Conservation (phyloP, 2,329 filamentous ascomycete species). For the Pezicula neosporulosa region DNA sequence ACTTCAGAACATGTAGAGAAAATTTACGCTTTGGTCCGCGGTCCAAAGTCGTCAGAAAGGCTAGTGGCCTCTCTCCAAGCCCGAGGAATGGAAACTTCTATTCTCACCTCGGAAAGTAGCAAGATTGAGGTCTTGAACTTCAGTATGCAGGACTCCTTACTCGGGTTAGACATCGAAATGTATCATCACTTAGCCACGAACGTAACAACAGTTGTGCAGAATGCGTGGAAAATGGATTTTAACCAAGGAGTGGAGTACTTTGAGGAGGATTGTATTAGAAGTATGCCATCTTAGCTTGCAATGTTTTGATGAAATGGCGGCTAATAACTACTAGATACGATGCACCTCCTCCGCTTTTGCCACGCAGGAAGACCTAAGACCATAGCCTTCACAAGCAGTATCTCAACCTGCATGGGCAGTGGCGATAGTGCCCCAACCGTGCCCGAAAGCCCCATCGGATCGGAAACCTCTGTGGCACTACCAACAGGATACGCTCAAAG, state of each 20-base stretch:
- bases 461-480: constrained; percentile 16
- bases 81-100: constrained; percentile 15
- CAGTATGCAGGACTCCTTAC: constrained; percentile 24
- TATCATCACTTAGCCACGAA: constrained; percentile 18
- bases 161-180: constrained; percentile 21
- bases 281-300: constrained; percentile 9
- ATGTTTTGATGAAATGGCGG: not conserved
- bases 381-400: constrained; percentile 24
- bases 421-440: constrained; percentile 9
- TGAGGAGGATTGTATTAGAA: constrained; percentile 26
- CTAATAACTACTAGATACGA: constrained; percentile 16
- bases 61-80: constrained; percentile 10
- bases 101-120: constrained; percentile 10
- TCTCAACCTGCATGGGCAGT: constrained; percentile 22
- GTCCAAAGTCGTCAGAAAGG: constrained; percentile 13
- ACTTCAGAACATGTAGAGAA: constrained; percentile 13
- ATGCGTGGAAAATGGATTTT: constrained; percentile 30
- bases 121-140: constrained; percentile 24
- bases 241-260: constrained; percentile 25
- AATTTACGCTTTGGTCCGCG: constrained; percentile 23
- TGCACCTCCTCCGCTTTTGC: constrained; percentile 25
- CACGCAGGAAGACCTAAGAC: constrained; percentile 19
- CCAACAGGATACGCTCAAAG: constrained; percentile 24
- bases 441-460: constrained; percentile 17
- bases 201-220: constrained; percentile 24